Base-by-base conservation (phyloP, 371 early-diverging fungal genomes). In the Entomophthora muscae region DNA sequence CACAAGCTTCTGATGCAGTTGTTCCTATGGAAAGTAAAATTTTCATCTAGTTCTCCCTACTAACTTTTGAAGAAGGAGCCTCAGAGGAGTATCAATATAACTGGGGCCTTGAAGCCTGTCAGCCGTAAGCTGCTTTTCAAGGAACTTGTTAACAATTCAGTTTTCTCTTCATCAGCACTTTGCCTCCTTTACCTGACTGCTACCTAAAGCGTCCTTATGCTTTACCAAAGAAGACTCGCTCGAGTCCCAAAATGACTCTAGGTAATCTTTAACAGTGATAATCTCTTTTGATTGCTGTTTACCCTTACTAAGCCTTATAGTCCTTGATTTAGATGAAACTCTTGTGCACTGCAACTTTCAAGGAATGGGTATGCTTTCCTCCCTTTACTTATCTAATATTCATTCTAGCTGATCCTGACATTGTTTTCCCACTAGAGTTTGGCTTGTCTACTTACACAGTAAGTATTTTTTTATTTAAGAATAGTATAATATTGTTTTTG, bases 281-380 rank as follows among this genome's bases (percentile, higher is more conserved):
- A 5, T 17, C 42, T 42, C 5, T 42, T 42, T 42, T 5, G 17
- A 42, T 17, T 42, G 17, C 42, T 5, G 42, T 42, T 12, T 61
- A 21, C 3, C 3, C 10, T 61, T 42, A 61, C 3, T 61, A n/a
- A n/a, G 2, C 29, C 1, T n/a, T 23, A 1, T 70, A 52, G 74
- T 89, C 0, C 66, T 88, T 60, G 88, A 88, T 65, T 67, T 88
- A 52, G 88, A 88, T 67, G 85, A 89, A 63, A 88, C 88, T 0
- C 72, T 87, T 12, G 88, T 87, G 1, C 86, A 85, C 65, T 86
- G 84, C 57, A 75, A 76, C 5, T 77, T 81, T 12, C 67, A 65
- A 3, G 68, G 70, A 17, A 69, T 77, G 17, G 74, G 73, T 66
- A 72, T 70, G 67, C 62, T 29, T 13, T 62, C 59, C 57, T 67